Evolutionary conservation across 768 basidiomycete genomes (phyloP), one percentile per base, ranked within the genome.

Genomic region (Lactifluus volemus): DNA sequence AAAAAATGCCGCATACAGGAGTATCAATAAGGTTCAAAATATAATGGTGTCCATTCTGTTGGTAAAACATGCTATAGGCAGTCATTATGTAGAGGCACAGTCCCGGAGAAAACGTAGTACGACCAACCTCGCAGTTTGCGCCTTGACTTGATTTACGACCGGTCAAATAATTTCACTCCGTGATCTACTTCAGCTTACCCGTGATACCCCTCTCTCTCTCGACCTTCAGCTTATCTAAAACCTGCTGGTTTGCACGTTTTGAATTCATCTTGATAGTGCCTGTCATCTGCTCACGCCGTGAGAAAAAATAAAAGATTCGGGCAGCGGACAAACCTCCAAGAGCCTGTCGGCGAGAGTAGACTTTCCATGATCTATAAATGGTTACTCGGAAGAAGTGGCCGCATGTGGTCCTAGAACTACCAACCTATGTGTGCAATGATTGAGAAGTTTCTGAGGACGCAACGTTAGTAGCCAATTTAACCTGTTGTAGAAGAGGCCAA

Each of bases 121-220:
- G 7, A 55, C 64, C 51, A 59, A 89, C 89, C 88, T 92, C 25
- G 89, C 93, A 4, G 92, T 95, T 74, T 98, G 95, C 4, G 96
- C 96, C 75, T 97, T 95, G 70, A 98, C 96, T 91, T 65, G 4
- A 49, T 41, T 19, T 58, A 61, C 36, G 5, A 54, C 25, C 51
- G 42, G 56, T 41, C 55, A 58, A 30, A 10, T 10, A 42, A 1
- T 42, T 25, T 29, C 9, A 42, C 19, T 49, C 44, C n/a, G 42
- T 29, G 15, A 29, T 39, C 2, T 50, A 5, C 15, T 38, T 45
- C 21, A 38, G 59, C 77, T 63, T 58, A 88, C 92, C 91, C 25
- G 97, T 99, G 59, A 99, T 99, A 14, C 96, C 96, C 12, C 96
- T 83, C 71, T 98, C 96, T 55, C 93, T 80, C 71, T 98, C 97